Percentiles rank a stretch among this genome's conserved stretches.
Evolutionary conservation across 176 grass and related monocot genomes (phyloP).

Genomic region (Dactylis glomerata): DNA sequence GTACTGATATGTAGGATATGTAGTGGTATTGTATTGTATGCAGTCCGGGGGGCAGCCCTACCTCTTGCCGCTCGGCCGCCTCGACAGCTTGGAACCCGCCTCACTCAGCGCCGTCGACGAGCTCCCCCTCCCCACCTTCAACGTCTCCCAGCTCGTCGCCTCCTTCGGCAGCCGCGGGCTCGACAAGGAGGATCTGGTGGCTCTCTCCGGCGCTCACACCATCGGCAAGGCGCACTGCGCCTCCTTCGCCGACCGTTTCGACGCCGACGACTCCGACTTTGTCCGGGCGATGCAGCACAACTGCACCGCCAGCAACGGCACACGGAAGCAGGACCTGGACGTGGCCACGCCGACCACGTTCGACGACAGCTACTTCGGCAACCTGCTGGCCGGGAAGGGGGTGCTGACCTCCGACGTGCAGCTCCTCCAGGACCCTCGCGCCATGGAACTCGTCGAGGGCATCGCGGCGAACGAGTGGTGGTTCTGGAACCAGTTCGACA

Average conservation of each 20-base stretch:
- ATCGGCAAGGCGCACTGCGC: background rate
- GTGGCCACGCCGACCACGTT: background rate
- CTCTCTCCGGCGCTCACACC: background rate
- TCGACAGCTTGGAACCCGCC: background rate
- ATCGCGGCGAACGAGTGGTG: background rate
- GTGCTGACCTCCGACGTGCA: constrained; percentile 32
- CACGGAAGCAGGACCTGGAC: background rate
- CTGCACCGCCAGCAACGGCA: background rate
- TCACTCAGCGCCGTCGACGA: background rate
- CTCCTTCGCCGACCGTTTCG: background rate
- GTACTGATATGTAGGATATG: too few relatives aligned
- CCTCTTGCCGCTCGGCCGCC: background rate
- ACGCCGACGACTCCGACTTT: background rate
- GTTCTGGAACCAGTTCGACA: constrained; percentile 36
- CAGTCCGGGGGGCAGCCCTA: background rate
- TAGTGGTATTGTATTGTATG: too few relatives aligned
- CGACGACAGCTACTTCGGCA: constrained; percentile 29
- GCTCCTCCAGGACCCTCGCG: background rate
- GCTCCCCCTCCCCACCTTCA: background rate
- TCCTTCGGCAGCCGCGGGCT: background rate
- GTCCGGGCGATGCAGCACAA: background rate
- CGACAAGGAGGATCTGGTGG: background rate
- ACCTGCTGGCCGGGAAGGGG: background rate
- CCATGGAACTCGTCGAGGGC: background rate
- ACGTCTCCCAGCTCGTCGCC: background rate